Conservation (phyloP, 148 eudicot genomes). For the Hydrangea macrophylla region DNA sequence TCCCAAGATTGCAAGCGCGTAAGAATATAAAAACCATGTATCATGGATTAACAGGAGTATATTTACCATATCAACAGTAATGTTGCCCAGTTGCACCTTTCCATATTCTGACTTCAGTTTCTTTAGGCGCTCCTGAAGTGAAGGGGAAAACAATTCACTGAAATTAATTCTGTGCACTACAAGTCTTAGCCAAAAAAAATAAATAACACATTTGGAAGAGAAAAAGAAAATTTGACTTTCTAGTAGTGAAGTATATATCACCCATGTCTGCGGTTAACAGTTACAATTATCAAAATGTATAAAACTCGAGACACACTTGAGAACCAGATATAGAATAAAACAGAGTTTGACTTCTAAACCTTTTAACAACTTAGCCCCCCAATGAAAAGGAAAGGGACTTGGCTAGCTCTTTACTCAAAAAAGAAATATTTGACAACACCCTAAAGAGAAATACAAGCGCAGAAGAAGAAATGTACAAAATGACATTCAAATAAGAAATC, state of each 20-base stretch:
- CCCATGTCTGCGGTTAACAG: not conserved
- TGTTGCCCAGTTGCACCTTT: slow-evolving; percentile 81
- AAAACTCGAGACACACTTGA: not conserved
- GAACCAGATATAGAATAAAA: not conserved
- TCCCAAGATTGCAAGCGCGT: not conserved
- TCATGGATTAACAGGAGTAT: slow-evolving; percentile 8
- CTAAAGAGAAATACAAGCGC: not conserved
- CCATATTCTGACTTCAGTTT: slow-evolving; percentile 85
- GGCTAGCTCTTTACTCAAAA: not conserved
- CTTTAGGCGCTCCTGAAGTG: slow-evolving; percentile 77
- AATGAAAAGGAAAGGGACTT: not conserved
- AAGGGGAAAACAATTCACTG: slow-evolving; percentile 4
- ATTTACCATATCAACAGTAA: slow-evolving; percentile 93
- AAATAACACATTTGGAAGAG: too few species aligned
- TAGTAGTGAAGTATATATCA: too few species aligned
- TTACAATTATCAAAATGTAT: not conserved
- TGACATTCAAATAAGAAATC: not conserved
- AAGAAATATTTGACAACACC: not conserved
- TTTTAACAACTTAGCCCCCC: not conserved
- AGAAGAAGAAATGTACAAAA: not conserved
- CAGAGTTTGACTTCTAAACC: not conserved
- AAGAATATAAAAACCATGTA: not conserved
- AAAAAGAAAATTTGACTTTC: not conserved
- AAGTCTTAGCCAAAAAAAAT: too few species aligned
- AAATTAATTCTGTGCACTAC: not conserved